Conservation (phyloP, 163 green algal species). For the Coccomyxa subellipsoidea region DNA sequence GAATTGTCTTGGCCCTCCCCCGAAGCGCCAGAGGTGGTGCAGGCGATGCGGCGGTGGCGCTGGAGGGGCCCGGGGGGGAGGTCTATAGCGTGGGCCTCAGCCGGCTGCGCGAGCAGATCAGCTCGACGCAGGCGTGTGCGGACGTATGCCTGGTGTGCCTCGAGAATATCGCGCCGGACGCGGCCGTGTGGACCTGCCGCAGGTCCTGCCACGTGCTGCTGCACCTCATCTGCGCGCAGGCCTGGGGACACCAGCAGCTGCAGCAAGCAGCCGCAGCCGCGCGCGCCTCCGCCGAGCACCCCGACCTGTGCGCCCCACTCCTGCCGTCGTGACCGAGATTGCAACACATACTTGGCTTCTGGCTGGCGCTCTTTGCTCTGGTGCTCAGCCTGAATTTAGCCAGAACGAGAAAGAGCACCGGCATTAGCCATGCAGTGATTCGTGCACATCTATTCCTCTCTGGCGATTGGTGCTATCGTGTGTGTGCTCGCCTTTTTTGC, state of each 20-base stretch:
- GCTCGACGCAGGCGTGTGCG: background rate
- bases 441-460: too few species aligned
- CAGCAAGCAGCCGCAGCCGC: constrained; percentile 18
- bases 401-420: too few species aligned
- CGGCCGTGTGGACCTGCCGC: constrained; percentile 64
- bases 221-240: constrained; percentile 74
- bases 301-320: constrained; percentile 12
- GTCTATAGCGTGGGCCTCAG: background rate
- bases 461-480: too few species aligned
- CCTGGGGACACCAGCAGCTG: constrained; percentile 53
- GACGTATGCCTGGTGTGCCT: constrained; percentile 57
- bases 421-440: too few species aligned
- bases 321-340: too few species aligned
- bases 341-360: too few species aligned
- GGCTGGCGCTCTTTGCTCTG: too few species aligned
- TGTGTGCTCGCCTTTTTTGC: too few species aligned
- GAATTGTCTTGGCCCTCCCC: background rate
- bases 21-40: background rate
- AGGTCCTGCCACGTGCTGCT: constrained; percentile 62
- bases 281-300: background rate
- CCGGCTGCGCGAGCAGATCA: background rate
- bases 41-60: background rate
- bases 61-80: background rate
- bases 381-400: too few species aligned
- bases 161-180: constrained; percentile 43